A percentile compares a stretch with the other conserved stretches of the same genome.
phyloP scores from a whole-genome alignment of 2,329 filamentous ascomycete genomes.

The Metarhizium robertsii region DNA sequence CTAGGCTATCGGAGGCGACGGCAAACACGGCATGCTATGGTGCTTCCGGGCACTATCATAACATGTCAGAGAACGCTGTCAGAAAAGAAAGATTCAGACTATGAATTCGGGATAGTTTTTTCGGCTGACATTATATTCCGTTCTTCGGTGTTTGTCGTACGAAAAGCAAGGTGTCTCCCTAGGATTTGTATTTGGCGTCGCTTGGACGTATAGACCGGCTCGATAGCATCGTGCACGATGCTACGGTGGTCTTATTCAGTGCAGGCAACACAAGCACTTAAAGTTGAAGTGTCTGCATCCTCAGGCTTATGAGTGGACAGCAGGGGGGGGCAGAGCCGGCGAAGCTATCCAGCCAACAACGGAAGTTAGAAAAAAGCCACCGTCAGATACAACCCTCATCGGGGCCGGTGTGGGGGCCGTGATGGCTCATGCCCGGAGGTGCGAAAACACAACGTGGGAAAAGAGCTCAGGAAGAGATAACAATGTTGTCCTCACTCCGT shows the following conservation, averaged over 20 bases:
- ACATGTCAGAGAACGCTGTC: neutral
- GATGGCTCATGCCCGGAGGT: neutral
- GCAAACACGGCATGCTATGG: neutral
- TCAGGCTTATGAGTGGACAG: neutral
- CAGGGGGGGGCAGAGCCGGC: neutral
- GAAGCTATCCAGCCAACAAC: neutral
- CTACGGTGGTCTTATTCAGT: neutral
- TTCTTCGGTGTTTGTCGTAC: neutral
- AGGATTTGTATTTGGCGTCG: neutral
- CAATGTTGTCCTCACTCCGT: neutral
- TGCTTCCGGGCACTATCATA: neutral
- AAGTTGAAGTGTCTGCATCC: neutral
- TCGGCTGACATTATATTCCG: neutral
- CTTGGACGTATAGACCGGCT: neutral
- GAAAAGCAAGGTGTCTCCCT: neutral
- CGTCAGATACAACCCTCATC: neutral
- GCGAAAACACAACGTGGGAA: neutral
- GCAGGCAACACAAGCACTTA: neutral
- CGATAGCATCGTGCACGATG: neutral
- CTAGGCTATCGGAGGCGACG: neutral
- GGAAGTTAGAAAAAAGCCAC: neutral
- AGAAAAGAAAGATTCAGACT: neutral
- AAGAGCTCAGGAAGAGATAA: neutral
- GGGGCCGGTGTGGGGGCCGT: constrained; percentile 1
- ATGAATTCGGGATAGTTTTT: neutral